A percentile compares a stretch with the other conserved stretches of the same genome.
phyloP scores from a whole-genome alignment of 192 early-diverging fungal genomes.

The Gamsiella multidivaricata region DNA sequence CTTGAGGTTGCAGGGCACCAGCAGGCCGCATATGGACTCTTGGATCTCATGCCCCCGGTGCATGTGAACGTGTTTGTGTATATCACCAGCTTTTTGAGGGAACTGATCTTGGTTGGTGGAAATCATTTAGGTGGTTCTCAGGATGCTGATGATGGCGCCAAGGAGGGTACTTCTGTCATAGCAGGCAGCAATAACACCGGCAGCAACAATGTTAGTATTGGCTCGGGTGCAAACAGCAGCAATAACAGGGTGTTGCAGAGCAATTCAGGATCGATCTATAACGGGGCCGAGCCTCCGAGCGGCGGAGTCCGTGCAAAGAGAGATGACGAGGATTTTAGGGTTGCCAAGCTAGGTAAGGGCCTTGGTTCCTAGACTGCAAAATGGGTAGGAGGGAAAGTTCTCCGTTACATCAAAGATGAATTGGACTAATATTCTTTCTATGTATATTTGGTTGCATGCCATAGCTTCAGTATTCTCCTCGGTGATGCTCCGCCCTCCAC shows the following conservation, averaged over 20 bases:
- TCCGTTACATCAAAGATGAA: no score
- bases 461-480: constrained; percentile 45
- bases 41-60: constrained; percentile 63
- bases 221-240: neutral
- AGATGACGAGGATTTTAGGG: constrained; percentile 45
- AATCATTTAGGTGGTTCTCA: neutral
- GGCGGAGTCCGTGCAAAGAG: constrained; percentile 12
- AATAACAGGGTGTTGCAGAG: constrained; percentile 16
- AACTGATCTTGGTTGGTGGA: constrained; percentile 60
- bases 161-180: neutral
- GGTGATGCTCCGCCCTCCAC: constrained; percentile 47
- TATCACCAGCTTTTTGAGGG: constrained; percentile 80
- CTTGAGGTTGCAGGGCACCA: constrained; percentile 66
- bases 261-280: constrained; percentile 30
- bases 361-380: no score
- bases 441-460: neutral
- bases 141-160: neutral
- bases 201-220: neutral
- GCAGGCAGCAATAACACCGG: neutral
- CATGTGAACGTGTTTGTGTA: constrained; percentile 86
- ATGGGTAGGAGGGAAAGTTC: no score
- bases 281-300: constrained; percentile 7
- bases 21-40: constrained; percentile 47
- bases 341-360: constrained; percentile 41
- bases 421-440: neutral